Conservation (phyloP, 164 flowering plant species). For the Vitis amurensis region DNA sequence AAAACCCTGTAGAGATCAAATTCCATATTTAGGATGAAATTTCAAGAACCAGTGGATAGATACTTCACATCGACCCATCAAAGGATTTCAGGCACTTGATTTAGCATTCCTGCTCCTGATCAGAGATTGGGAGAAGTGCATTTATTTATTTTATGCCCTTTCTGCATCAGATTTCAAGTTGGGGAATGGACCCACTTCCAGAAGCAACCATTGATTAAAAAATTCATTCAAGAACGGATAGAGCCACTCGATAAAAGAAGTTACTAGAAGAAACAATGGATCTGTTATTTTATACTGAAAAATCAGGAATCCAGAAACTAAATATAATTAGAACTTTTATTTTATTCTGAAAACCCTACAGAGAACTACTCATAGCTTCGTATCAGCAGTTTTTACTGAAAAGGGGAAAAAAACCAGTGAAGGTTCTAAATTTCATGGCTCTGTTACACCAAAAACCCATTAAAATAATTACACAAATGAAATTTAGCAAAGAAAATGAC, state of each 20-base stretch:
- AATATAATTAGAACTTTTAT: no score
- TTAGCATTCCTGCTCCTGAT: neutral
- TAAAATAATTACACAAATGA: no score
- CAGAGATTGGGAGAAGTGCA: neutral
- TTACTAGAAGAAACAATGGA: neutral
- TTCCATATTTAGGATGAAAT: neutral
- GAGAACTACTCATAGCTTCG: no score
- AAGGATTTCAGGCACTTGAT: neutral
- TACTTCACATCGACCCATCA: neutral
- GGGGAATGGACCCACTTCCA: conserved; percentile 5
- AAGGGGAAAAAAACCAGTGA: no score
- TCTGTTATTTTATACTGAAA: no score
- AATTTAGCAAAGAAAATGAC: no score
- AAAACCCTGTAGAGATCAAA: conserved; percentile 50
- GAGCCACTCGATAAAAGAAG: neutral
- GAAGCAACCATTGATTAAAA: neutral
- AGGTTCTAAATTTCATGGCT: no score
- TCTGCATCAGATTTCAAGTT: neutral
- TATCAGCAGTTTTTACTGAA: no score
- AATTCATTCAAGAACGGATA: neutral
- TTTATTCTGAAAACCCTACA: no score
- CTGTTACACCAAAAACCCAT: no score
- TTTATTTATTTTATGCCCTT: neutral
- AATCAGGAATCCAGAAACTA: no score
- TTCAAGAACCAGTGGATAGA: neutral